These are phyloP conservation scores for Orbilia brochopaga DNA, from an alignment of 2,329 filamentous ascomycete genomes.

Conservation along the genomic window DNA sequence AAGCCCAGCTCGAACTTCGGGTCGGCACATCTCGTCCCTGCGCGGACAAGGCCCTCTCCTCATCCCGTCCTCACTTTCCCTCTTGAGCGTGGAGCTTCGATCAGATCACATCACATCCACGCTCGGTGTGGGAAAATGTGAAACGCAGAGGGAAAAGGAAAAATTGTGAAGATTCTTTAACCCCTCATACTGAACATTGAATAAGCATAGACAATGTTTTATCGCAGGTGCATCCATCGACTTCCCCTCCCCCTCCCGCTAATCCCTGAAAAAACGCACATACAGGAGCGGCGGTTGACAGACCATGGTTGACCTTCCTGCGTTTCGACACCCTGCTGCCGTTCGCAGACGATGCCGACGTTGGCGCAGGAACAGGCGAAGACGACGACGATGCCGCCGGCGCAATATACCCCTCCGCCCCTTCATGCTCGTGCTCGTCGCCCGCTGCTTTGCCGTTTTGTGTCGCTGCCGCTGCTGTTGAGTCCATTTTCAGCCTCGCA, in stretches of 20 bases:
- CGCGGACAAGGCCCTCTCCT: conserved; percentile 60
- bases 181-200: too few relatives aligned
- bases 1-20: conserved; percentile 35
- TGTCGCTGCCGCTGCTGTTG: conserved; percentile 51
- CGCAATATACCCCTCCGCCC: conserved; percentile 55
- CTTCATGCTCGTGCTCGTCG: conserved; percentile 53
- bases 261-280: conserved; percentile 50
- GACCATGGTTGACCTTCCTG: conserved; percentile 89
- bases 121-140: too few relatives aligned
- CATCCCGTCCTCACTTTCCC: conserved; percentile 63
- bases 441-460: conserved; percentile 57
- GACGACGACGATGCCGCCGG: conserved; percentile 50
- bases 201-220: conserved; percentile 22
- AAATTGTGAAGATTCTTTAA: too few relatives aligned
- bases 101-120: too few relatives aligned
- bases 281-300: conserved; percentile 57
- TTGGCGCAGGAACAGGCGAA: conserved; percentile 53
- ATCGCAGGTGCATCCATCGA: conserved; percentile 20
- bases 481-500: conserved; percentile 54
- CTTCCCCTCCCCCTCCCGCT: conserved; percentile 49
- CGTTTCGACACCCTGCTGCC: conserved; percentile 64
- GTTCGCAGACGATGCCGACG: conserved; percentile 66
- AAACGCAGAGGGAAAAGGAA: too few relatives aligned
- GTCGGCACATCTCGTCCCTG: conserved; percentile 46
- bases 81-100: too few relatives aligned